Conservation (phyloP, 129 eudicot species). For the Artemisia tridentata region DNA sequence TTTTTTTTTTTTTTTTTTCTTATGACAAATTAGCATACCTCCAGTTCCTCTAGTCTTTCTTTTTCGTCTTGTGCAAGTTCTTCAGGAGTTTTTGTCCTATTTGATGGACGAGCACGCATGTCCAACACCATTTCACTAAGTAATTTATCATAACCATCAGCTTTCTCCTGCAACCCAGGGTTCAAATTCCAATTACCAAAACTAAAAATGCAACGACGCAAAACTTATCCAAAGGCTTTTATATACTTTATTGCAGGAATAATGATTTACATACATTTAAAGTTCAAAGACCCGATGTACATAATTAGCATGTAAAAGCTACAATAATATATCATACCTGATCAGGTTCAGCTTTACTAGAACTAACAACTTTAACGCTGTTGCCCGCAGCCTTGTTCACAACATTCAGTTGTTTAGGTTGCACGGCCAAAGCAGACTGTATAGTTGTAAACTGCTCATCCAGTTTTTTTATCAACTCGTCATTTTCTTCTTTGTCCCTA, state of each 20-base stretch:
- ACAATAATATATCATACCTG: conserved; percentile 42
- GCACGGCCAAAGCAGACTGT: conserved; percentile 65
- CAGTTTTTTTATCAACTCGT: conserved; percentile 62
- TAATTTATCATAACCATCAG: conserved; percentile 83
- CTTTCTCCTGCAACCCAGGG: conserved; percentile 60
- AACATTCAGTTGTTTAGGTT: conserved; percentile 67
- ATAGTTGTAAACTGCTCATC: conserved; percentile 81
- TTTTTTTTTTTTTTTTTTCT: too few species aligned
- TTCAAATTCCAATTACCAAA: conserved; percentile 11
- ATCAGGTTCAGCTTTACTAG: conserved; percentile 44
- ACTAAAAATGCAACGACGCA: conserved; percentile 5
- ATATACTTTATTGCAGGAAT: not conserved
- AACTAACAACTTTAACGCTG: conserved; percentile 30
- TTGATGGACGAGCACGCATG: conserved; percentile 88
- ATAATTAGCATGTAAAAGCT: not conserved
- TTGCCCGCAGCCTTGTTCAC: conserved; percentile 56
- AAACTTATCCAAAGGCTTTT: not conserved
- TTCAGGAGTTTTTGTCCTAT: conserved; percentile 90
- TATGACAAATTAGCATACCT: conserved; percentile 43
- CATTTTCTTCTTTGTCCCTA: conserved; percentile 94
- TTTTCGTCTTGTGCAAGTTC: conserved; percentile 97
- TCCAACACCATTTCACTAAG: conserved; percentile 78
- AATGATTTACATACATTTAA: too few species aligned
- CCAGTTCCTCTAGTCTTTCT: conserved; percentile 74
- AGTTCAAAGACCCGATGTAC: too few species aligned